Evolutionary conservation across 192 early-diverging fungal genomes (phyloP).

Genomic region (Coemansia asiatica): DNA sequence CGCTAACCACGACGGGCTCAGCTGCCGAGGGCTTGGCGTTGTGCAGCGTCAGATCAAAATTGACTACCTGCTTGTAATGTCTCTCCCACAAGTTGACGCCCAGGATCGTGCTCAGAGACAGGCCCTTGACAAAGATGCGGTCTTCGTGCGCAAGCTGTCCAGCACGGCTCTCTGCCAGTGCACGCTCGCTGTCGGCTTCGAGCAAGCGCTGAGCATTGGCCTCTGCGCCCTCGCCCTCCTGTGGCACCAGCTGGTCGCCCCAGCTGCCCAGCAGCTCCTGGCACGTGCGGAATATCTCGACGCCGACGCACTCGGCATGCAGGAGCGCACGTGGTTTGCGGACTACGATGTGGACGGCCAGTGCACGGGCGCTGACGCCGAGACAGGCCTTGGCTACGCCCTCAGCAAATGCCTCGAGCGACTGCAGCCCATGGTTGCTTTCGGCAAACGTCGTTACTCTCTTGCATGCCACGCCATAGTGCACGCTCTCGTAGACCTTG

Average conservation of each 20-base stretch:
- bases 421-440: slow-evolving; percentile 63
- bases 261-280: slow-evolving; percentile 56
- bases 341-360: slow-evolving; percentile 67
- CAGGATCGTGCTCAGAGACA: slow-evolving; percentile 81
- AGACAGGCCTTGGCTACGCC: slow-evolving; percentile 64
- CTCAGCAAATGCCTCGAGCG: slow-evolving; percentile 71
- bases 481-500: slow-evolving; percentile 75
- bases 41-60: slow-evolving; percentile 64
- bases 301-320: slow-evolving; percentile 83
- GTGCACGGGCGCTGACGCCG: slow-evolving; percentile 59
- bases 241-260: slow-evolving; percentile 15
- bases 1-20: slow-evolving; percentile 26
- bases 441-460: slow-evolving; percentile 75
- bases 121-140: slow-evolving; percentile 79
- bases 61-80: slow-evolving; percentile 89
- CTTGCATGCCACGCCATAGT: slow-evolving; percentile 81
- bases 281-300: slow-evolving; percentile 79
- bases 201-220: slow-evolving; percentile 12
- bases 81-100: slow-evolving; percentile 97
- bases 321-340: slow-evolving; percentile 89
- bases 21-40: slow-evolving; percentile 12
- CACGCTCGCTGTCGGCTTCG: slow-evolving; percentile 24
- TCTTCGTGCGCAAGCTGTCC: slow-evolving; percentile 62
- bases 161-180: slow-evolving; percentile 30
- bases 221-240: slow-evolving; percentile 6